Percentiles rank a stretch among this genome's conserved stretches.
These are phyloP conservation scores for Rutstroemia sp. DNA, from an alignment of 2,329 filamentous ascomycete genomes.

Conservation along the genomic window DNA sequence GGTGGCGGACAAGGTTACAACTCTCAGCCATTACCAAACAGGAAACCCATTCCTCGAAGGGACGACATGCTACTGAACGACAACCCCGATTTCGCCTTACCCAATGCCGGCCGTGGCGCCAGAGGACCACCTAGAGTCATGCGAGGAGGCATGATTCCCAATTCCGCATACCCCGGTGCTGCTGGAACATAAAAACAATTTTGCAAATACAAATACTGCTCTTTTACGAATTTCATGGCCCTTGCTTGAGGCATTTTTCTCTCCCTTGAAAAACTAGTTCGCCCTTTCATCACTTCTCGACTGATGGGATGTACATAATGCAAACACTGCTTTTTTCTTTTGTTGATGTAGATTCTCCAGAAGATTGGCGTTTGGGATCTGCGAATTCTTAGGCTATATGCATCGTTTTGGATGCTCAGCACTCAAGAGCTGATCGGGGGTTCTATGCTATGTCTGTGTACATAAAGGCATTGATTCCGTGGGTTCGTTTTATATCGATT, in stretches of 20 bases:
- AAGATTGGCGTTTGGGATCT: slow-evolving; percentile 5
- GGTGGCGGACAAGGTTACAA: slow-evolving; percentile 23
- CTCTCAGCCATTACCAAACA: slow-evolving; percentile 29
- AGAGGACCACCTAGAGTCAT: slow-evolving; percentile 16
- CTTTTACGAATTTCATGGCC: slow-evolving; percentile 12
- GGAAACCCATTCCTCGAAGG: slow-evolving; percentile 35
- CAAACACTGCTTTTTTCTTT: slow-evolving; percentile 10
- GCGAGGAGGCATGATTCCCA: slow-evolving; percentile 38
- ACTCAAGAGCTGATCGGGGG: not conserved
- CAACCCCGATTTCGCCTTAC: slow-evolving; percentile 82
- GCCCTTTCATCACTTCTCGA: slow-evolving; percentile 14
- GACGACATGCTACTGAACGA: slow-evolving; percentile 68
- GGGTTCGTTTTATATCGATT: not conserved
- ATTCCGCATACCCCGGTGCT: slow-evolving; percentile 43
- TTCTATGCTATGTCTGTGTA: not conserved
- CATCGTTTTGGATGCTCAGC: not conserved
- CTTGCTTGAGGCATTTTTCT: slow-evolving; percentile 10
- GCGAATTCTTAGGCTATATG: not conserved
- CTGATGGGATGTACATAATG: slow-evolving; percentile 20
- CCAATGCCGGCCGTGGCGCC: slow-evolving; percentile 30
- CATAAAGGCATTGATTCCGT: not conserved
- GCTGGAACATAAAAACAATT: slow-evolving; percentile 13
- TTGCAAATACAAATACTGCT: not conserved
- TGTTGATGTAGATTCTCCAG: slow-evolving; percentile 18
- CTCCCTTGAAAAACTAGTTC: not conserved